Evolutionary conservation across 805 yeast genomes (phyloP), one percentile per base, ranked within the genome.

Genomic region (Yarrowia sp.): DNA sequence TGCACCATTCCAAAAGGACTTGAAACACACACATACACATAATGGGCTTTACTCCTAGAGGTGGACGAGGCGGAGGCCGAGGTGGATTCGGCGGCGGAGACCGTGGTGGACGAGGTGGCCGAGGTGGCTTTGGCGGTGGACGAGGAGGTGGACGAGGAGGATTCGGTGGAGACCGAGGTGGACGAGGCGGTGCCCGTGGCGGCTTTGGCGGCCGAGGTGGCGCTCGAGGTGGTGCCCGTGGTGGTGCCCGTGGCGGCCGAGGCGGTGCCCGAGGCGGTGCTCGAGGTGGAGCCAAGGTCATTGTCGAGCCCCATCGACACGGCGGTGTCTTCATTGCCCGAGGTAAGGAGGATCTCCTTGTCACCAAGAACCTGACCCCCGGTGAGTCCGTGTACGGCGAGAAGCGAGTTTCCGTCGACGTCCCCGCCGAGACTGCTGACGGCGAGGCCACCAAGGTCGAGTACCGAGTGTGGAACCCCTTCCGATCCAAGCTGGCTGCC

Each of bases 401-500:
- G 83, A 95, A 95, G 86, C 87, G 98, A 83, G 84, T 95, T 69
- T 80, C 96, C 66, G 84, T 95, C 68, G 99, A 95, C 78, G 97
- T 90, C 77, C 96, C 98, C 70, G 85, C 93, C 66, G 85, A 82
- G 74, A 96, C 89, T 76, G 96, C 89, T 75, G 77, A 75, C 36
- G 71, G 67, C 6, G 75, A 74, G 18, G 90, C 87, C 66, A 92
- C 98, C 75, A 95, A 95, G 84, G 85, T 87, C 68, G 99, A 95
- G 83, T 95, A 95, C 87, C 92, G 99, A 86, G 99, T 95, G 72
- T 95, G 99, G 99, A 95, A 95, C 82, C 99, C 99, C 69, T 95
- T 95, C 89, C 89, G 99, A 87, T 93, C 98, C 67, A 95, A 95
- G 86, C 84, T 95, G 82, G 99, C 99, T 77, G 99, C 99, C 69